Evolutionary conservation across 768 basidiomycete genomes (phyloP).

Genomic region (Amanita polypyramis): DNA sequence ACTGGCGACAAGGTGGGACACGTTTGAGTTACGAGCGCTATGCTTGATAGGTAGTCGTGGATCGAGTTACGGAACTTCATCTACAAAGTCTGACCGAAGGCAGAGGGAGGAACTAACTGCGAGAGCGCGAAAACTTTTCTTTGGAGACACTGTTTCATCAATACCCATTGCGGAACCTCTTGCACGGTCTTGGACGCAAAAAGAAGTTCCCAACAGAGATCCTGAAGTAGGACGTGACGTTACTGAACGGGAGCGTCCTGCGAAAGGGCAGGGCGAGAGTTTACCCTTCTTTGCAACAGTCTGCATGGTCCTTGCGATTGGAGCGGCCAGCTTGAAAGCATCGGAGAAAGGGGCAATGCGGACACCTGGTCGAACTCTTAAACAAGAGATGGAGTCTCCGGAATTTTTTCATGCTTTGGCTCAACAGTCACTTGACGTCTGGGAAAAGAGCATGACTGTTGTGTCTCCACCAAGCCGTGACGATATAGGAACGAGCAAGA

Average conservation of each 20-base stretch:
- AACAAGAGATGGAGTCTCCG: neutral
- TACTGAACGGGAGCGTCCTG: neutral
- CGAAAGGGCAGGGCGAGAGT: conserved; percentile 5
- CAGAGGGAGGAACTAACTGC: conserved; percentile 14
- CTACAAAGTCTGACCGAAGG: conserved; percentile 11
- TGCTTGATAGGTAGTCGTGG: conserved; percentile 4
- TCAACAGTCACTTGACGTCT: conserved; percentile 27
- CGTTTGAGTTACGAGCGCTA: conserved; percentile 2
- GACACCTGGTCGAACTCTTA: neutral
- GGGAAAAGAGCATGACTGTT: conserved; percentile 20
- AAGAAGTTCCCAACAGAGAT: neutral
- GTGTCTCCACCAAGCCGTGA: conserved; percentile 6
- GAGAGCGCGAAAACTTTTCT: conserved; percentile 7
- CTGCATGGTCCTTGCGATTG: conserved; percentile 51
- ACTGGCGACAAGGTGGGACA: neutral
- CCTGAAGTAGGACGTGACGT: neutral
- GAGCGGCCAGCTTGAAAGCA: conserved; percentile 21
- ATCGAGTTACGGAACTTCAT: neutral
- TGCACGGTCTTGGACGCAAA: neutral
- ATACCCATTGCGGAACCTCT: neutral
- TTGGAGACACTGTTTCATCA: neutral
- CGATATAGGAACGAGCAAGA: conserved; percentile 5
- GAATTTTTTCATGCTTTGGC: conserved; percentile 20
- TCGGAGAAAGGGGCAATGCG: neutral
- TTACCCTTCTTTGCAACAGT: conserved; percentile 49